Evolutionary conservation across 805 yeast species (phyloP).

Genomic region (Kockiozyma suomiensis): DNA sequence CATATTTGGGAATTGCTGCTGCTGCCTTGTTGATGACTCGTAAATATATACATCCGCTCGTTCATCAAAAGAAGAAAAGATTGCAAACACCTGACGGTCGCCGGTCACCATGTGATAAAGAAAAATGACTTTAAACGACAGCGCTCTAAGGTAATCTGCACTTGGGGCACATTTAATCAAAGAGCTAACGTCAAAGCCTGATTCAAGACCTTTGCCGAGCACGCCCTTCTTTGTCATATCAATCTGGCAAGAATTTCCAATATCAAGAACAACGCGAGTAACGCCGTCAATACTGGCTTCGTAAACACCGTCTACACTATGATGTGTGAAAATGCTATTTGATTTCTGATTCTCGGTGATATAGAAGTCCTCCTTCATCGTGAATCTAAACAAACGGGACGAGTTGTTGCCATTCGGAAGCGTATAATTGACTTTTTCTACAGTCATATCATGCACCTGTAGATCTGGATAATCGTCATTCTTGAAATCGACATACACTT

Average conservation of each 20-base stretch:
- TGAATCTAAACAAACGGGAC: conserved; percentile 58
- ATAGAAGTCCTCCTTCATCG: conserved; percentile 68
- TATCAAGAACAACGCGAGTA: conserved; percentile 74
- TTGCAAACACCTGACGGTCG: conserved; percentile 71
- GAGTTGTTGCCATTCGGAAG: conserved; percentile 68
- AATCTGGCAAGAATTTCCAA: conserved; percentile 74
- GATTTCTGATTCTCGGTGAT: conserved; percentile 58
- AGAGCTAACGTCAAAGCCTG: conserved; percentile 65
- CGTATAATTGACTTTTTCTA: conserved; percentile 60
- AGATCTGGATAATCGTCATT: conserved; percentile 48
- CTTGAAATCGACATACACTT: conserved; percentile 68
- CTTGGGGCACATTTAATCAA: conserved; percentile 42
- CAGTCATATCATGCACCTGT: conserved; percentile 51
- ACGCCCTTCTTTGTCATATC: conserved; percentile 76
- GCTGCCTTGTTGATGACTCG: conserved; percentile 71
- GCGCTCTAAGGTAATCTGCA: conserved; percentile 55
- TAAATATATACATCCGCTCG: conserved; percentile 56
- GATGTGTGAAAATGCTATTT: conserved; percentile 64
- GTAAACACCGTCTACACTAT: conserved; percentile 67
- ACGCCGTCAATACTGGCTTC: conserved; percentile 69
- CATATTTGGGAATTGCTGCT: conserved; percentile 57
- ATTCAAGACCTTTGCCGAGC: conserved; percentile 79
- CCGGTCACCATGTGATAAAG: conserved; percentile 69
- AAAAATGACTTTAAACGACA: conserved; percentile 49
- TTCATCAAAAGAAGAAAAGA: conserved; percentile 64